These are phyloP conservation scores for Globisporangium ultimum DNA, from an alignment of 352 stramenopile species.

Conservation along the genomic window DNA sequence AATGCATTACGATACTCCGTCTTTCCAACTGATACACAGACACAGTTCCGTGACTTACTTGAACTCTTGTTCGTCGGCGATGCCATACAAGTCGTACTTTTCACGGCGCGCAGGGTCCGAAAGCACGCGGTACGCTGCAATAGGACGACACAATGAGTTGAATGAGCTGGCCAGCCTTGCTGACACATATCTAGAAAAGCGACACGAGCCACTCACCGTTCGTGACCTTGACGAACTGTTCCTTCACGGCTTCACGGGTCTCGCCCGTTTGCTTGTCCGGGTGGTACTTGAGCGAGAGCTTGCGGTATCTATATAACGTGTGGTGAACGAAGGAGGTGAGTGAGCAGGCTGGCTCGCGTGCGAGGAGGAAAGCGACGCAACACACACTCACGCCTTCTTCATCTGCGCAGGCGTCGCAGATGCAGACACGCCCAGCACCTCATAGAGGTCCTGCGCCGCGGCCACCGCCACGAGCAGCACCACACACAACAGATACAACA, in stretches of 20 bases:
- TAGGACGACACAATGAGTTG: not conserved
- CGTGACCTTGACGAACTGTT: slow-evolving; percentile 75
- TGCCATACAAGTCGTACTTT: slow-evolving; percentile 80
- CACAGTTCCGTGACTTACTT: slow-evolving; percentile 36
- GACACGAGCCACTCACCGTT: slow-evolving; percentile 35
- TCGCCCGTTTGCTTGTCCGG: slow-evolving; percentile 91
- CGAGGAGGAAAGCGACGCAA: not conserved
- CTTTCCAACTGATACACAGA: not conserved
- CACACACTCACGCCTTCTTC: slow-evolving; percentile 56
- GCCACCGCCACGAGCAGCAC: slow-evolving; percentile 32
- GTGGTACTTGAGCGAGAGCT: slow-evolving; percentile 93
- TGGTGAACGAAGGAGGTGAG: not conserved
- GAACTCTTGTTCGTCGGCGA: slow-evolving; percentile 73
- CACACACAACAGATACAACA: slow-evolving; percentile 27
- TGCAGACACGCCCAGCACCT: slow-evolving; percentile 58
- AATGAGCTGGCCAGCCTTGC: not conserved
- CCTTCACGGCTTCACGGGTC: slow-evolving; percentile 51
- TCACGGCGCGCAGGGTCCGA: slow-evolving; percentile 68
- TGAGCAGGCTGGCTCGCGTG: not conserved
- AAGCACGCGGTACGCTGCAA: slow-evolving; percentile 68
- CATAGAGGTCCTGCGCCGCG: slow-evolving; percentile 60
- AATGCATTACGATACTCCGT: not conserved
- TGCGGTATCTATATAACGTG: slow-evolving; percentile 67
- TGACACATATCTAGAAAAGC: not conserved
- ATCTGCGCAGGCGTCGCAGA: slow-evolving; percentile 51